These are phyloP conservation scores for Conoideocrella luteorostrata DNA, from an alignment of 2,329 filamentous ascomycete species.

Conservation along the genomic window DNA sequence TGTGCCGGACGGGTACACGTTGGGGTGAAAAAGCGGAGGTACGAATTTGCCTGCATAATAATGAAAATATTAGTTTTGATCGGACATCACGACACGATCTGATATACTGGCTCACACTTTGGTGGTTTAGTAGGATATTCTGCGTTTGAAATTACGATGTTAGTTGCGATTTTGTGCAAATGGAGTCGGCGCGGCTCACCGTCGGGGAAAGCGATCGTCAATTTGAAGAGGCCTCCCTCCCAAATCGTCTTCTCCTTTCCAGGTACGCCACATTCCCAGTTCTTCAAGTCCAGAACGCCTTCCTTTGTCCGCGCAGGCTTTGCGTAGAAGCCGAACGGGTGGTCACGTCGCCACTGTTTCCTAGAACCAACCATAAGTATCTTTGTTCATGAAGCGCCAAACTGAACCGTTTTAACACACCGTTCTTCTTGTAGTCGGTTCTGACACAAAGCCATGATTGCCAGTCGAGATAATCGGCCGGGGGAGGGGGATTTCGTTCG, in stretches of 20 bases:
- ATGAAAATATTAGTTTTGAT: neutral
- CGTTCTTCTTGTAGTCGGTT: constrained; percentile 85
- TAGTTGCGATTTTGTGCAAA: neutral
- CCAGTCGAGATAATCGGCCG: constrained; percentile 7
- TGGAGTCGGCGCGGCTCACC: constrained; percentile 48
- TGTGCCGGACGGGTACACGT: constrained; percentile 96
- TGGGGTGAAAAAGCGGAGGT: constrained; percentile 94
- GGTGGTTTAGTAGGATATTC: constrained; percentile 98
- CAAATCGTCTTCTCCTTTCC: constrained; percentile 96
- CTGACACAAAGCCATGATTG: constrained; percentile 74
- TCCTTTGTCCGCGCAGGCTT: constrained; percentile 74
- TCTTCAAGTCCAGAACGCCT: constrained; percentile 84
- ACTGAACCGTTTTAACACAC: constrained; percentile 41
- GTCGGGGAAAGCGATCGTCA: constrained; percentile 88
- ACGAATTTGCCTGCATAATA: constrained; percentile 75
- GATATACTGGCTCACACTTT: constrained; percentile 88
- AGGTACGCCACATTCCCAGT: constrained; percentile 94
- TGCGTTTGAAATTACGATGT: constrained; percentile 27
- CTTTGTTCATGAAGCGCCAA: neutral
- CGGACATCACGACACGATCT: neutral
- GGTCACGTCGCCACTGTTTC: constrained; percentile 94
- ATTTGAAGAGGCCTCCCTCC: constrained; percentile 96
- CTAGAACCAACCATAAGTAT: constrained; percentile 38
- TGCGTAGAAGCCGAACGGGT: constrained; percentile 96
- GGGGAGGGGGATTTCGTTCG: neutral